Evolutionary conservation across 2,329 filamentous ascomycete genomes (phyloP).

Genomic region (Amylocarpus encephaloides): DNA sequence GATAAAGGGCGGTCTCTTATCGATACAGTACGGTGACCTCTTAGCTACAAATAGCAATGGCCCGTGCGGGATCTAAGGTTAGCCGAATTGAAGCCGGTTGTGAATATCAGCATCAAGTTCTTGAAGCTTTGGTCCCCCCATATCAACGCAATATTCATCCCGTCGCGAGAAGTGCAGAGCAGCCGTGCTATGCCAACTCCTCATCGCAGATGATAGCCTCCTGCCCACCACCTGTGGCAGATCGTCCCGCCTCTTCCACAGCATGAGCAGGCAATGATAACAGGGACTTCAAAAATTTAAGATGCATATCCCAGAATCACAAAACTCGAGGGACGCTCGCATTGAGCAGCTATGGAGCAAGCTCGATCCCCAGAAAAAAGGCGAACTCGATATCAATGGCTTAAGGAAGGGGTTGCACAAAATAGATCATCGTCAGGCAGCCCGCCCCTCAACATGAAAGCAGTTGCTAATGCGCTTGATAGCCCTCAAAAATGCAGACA

Average conservation of each 20-base stretch:
- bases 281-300: constrained; percentile 10
- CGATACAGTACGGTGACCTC: too few relatives aligned
- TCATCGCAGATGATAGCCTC: constrained; percentile 19
- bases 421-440: constrained; percentile 69
- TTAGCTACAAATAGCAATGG: too few relatives aligned
- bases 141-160: not conserved
- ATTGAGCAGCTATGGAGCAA: constrained; percentile 78
- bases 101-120: not conserved
- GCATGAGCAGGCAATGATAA: constrained; percentile 24
- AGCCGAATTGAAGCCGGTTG: too few relatives aligned
- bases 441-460: constrained; percentile 4
- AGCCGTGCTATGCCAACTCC: constrained; percentile 1
- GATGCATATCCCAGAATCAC: constrained; percentile 65
- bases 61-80: too few relatives aligned
- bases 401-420: constrained; percentile 77
- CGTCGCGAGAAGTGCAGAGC: not conserved
- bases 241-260: constrained; percentile 9
- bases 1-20: too few relatives aligned
- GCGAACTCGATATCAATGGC: constrained; percentile 76
- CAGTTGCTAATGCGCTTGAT: constrained; percentile 21
- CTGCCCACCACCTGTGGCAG: constrained; percentile 9
- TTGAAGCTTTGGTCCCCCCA: not conserved
- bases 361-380: constrained; percentile 69
- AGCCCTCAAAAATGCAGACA: constrained; percentile 87
- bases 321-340: constrained; percentile 72